These are phyloP conservation scores for Plasmodium vinckei DNA, from an alignment of 169 alveolate genomes.

Conservation along the genomic window DNA sequence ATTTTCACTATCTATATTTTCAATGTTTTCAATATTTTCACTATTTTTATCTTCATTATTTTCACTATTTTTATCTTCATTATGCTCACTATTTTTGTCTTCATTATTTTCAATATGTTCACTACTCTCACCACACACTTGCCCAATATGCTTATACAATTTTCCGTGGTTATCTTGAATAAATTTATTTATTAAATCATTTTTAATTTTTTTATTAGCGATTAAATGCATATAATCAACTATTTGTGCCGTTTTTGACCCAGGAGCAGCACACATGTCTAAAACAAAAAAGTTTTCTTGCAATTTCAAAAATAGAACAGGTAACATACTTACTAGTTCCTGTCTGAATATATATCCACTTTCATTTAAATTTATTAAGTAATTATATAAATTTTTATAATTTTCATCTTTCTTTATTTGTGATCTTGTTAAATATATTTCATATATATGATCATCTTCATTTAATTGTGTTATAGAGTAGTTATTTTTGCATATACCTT, in stretches of 20 bases:
- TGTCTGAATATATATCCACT: conserved; percentile 95
- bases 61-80: too few species aligned
- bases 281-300: conserved; percentile 90
- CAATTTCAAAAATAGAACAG: conserved; percentile 93
- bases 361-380: conserved; percentile 89
- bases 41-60: neutral
- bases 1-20: too few species aligned
- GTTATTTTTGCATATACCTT: conserved; percentile 27
- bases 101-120: neutral
- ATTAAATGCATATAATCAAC: conserved; percentile 74
- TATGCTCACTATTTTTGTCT: neutral
- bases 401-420: conserved; percentile 80
- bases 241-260: conserved; percentile 89
- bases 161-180: conserved; percentile 11
- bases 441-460: conserved; percentile 74
- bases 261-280: conserved; percentile 99
- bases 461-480: conserved; percentile 60
- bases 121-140: neutral
- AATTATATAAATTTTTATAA: conserved; percentile 75
- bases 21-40: neutral
- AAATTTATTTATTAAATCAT: conserved; percentile 33
- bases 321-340: conserved; percentile 98
- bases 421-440: conserved; percentile 71
- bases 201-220: conserved; percentile 28
- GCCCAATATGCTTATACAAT: neutral